These are phyloP conservation scores for Coccomyxa sp. DNA, from an alignment of 139 green algal genomes.

Conservation along the genomic window DNA sequence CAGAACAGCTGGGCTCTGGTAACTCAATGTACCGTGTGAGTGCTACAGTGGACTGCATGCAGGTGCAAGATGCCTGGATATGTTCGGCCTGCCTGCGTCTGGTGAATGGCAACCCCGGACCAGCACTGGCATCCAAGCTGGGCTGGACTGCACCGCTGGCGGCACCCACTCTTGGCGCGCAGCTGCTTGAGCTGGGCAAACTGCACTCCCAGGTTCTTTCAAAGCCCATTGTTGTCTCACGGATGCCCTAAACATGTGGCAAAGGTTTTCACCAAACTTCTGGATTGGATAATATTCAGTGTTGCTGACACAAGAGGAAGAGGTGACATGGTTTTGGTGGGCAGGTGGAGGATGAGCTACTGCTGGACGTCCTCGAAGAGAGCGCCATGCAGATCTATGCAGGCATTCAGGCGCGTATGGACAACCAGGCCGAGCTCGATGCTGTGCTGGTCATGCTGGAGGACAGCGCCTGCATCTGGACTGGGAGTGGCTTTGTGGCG, in stretches of 20 bases:
- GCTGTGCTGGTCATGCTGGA: conserved; percentile 27
- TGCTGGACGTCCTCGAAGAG: too few relatives aligned
- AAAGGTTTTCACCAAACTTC: too few relatives aligned
- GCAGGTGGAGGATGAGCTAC: too few relatives aligned
- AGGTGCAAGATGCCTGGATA: conserved; percentile 46
- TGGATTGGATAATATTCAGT: too few relatives aligned
- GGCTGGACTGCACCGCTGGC: conserved; percentile 45
- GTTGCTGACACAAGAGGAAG: too few relatives aligned
- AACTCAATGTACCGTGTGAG: background rate
- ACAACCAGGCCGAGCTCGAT: conserved; percentile 9
- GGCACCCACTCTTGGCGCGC: conserved; percentile 13
- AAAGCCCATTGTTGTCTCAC: too few relatives aligned
- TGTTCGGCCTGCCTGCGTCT: conserved; percentile 43
- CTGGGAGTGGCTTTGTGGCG: conserved; percentile 36
- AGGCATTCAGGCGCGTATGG: too few relatives aligned
- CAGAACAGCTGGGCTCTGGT: background rate
- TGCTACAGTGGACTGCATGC: conserved; percentile 9
- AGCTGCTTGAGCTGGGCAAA: background rate
- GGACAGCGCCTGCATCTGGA: conserved; percentile 24
- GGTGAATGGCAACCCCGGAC: conserved; percentile 18
- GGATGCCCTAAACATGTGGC: too few relatives aligned
- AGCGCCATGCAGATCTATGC: too few relatives aligned
- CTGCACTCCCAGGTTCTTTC: background rate
- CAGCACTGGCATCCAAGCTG: conserved; percentile 22
- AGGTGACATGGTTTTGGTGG: too few relatives aligned